Evolutionary conservation across 768 basidiomycete species (phyloP), one percentile per base, ranked within the genome.

Genomic region (Rhodotorula sphaerocarpa): DNA sequence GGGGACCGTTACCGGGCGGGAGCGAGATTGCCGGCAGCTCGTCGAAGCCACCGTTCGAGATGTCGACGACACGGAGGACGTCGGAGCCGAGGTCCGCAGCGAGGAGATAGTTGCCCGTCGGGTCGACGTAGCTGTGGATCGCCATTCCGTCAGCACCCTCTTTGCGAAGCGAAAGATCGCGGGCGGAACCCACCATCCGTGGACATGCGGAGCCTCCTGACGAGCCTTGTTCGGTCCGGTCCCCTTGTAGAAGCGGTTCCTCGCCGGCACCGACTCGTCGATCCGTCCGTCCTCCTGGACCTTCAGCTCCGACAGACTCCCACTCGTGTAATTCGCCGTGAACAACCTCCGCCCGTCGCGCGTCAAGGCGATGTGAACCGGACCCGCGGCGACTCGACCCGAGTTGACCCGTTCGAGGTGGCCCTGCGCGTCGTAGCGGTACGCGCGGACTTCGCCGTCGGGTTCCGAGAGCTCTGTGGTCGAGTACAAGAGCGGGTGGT

Each of bases 201-300:
- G 67, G 2, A 55, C 33, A 25, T 69, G 67, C 16, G 67, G 60
- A 5, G 39, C 54, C 34, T 69, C 67, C 36, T 69, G 67, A 36
- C 60, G 55, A 27, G 48, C 47, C 52, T 44, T 36, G 48, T 66
- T 59, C 31, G 55, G 63, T 5, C 67, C 67, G 3, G 44, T 51
- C 10, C 67, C 67, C 6, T 43, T 57, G 39, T 51, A 69, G 1
- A 23, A 14, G 15, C 46, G 39, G 25, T 47, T 46, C 16, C 54
- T 61, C 39, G 20, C 33, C 39, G 25, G 27, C 21, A 7, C 23
- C 41, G 20, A 30, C 23, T 11, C 34, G 2, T 25, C 44, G 7
- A 69, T 61, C 15, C 1, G 31, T 7, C 67, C 67, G 34, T 69
- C 54, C 9, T 42, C 50, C n/a, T 41, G 10, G 16, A 65, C 15